These are phyloP conservation scores for Malassezia vespertilionis DNA, from an alignment of 1,284 basidiomycete genomes.

Conservation along the genomic window DNA sequence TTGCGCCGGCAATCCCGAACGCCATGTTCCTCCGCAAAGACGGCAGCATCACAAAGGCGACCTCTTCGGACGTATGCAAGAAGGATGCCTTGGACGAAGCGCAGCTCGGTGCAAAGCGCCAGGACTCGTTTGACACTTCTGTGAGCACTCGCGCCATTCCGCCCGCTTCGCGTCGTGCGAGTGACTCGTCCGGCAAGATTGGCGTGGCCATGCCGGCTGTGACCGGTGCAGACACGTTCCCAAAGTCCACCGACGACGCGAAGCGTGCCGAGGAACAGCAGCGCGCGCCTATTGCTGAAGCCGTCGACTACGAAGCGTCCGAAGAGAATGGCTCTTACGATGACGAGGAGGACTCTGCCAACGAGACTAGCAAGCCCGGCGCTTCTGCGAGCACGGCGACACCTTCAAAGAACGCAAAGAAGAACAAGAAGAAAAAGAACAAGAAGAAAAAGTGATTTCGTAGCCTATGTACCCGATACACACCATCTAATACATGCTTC, in stretches of 20 bases:
- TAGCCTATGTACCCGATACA: not conserved
- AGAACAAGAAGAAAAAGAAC: not conserved
- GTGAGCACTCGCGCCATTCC: constrained; percentile 8
- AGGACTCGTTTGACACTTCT: constrained; percentile 6
- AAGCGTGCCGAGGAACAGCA: no score
- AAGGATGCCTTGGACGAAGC: no score
- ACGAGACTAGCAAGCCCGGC: not conserved
- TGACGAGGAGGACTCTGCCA: not conserved
- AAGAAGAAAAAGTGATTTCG: not conserved
- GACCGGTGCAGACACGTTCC: not conserved
- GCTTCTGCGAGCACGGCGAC: not conserved
- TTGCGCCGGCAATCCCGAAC: no score
- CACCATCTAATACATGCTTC: not conserved
- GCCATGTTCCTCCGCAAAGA: no score
- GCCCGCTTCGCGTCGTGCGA: constrained; percentile 1
- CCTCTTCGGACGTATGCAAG: no score
- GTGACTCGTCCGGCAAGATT: not conserved
- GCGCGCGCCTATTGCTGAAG: no score
- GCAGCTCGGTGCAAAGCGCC: not conserved
- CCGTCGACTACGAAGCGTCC: no score
- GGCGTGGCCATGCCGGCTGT: not conserved
- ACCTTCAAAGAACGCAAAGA: not conserved
- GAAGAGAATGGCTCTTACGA: not conserved
- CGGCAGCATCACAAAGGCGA: no score
- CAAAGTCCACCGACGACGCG: no score